Evolutionary conservation across 352 stramenopile species (phyloP).

Genomic region (Pythium periplocum): DNA sequence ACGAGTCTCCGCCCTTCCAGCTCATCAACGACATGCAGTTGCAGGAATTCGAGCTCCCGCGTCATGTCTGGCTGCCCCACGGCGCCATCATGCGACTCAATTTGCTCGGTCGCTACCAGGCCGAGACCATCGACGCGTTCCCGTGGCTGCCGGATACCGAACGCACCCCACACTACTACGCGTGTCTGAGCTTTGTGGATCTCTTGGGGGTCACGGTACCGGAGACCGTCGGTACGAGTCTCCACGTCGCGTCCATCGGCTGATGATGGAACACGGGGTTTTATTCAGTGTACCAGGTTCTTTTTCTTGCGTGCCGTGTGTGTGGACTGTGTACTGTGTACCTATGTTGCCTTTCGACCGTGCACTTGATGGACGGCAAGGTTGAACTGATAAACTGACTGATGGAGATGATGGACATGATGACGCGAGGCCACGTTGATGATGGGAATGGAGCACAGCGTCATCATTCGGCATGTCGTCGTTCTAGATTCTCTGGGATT

Average conservation of each 20-base stretch:
- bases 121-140: slow-evolving; percentile 37
- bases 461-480: background rate
- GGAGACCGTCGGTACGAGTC: background rate
- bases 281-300: background rate
- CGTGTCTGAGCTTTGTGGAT: slow-evolving; percentile 63
- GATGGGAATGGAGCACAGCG: slow-evolving; percentile 1
- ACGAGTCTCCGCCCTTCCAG: slow-evolving; percentile 47
- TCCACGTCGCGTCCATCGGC: background rate
- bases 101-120: slow-evolving; percentile 50
- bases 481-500: background rate
- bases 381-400: no score
- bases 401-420: no score
- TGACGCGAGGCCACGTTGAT: slow-evolving; percentile 1
- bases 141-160: slow-evolving; percentile 34
- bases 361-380: no score
- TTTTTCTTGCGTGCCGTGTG: no score
- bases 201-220: slow-evolving; percentile 2
- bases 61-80: slow-evolving; percentile 34
- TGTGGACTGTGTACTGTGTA: no score
- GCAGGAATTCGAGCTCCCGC: slow-evolving; percentile 49
- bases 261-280: background rate
- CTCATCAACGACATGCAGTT: slow-evolving; percentile 66
- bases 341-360: no score
- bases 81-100: slow-evolving; percentile 48
- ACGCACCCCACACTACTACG: slow-evolving; percentile 47